Conservation (phyloP, 805 yeast species). For the Saccharomycopsis synnaedendra region DNA sequence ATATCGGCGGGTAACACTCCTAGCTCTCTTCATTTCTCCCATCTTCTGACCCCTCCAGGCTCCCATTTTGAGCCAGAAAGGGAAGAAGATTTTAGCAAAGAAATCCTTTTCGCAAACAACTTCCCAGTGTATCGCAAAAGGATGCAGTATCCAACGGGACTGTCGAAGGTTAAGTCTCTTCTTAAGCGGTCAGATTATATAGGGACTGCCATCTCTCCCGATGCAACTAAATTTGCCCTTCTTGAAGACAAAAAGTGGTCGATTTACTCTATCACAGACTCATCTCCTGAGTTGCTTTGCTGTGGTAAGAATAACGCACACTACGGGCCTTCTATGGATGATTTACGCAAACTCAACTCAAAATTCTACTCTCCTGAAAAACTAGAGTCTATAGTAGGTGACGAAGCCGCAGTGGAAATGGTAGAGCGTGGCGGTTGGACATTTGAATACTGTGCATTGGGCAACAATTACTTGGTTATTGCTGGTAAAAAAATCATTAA, state of each 20-base stretch:
- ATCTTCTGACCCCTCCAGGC: background rate
- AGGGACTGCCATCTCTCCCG: slow-evolving; percentile 52
- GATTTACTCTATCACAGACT: slow-evolving; percentile 42
- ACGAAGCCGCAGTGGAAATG: slow-evolving; percentile 25
- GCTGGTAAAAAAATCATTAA: slow-evolving; percentile 62
- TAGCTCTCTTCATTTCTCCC: background rate
- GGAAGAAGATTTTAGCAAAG: slow-evolving; percentile 28
- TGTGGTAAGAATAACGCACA: slow-evolving; percentile 65
- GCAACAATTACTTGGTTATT: slow-evolving; percentile 37
- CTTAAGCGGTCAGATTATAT: slow-evolving; percentile 21
- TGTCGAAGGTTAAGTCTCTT: slow-evolving; percentile 23
- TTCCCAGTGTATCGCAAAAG: slow-evolving; percentile 72
- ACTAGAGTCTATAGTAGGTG: slow-evolving; percentile 16
- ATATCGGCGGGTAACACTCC: slow-evolving; percentile 2
- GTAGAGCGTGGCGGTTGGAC: slow-evolving; percentile 15
- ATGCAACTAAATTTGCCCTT: slow-evolving; percentile 52
- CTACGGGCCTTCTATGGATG: slow-evolving; percentile 41
- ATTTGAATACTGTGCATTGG: slow-evolving; percentile 14
- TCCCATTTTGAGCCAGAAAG: background rate
- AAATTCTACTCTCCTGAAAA: slow-evolving; percentile 6
- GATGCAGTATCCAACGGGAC: slow-evolving; percentile 40
- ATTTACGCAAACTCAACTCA: slow-evolving; percentile 23
- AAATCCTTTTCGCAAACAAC: slow-evolving; percentile 60
- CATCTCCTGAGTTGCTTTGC: slow-evolving; percentile 45
- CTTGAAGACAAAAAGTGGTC: slow-evolving; percentile 65